These are phyloP conservation scores for Cyclotella sp. DNA, from an alignment of 108 stramenopile species.

Conservation along the genomic window DNA sequence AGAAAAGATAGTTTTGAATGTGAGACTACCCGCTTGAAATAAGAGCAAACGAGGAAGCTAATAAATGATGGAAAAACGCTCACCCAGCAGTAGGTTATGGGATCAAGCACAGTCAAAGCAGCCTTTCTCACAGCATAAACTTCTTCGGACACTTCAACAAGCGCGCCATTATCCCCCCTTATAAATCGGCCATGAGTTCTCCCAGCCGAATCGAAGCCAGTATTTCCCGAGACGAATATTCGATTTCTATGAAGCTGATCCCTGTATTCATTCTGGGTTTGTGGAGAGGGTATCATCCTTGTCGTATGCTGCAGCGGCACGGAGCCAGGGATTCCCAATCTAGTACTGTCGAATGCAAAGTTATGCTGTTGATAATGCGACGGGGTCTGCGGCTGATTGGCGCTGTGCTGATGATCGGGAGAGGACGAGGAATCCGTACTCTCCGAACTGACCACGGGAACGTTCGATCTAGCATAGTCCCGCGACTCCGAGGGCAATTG, in stretches of 20 bases:
- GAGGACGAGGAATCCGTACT: constrained; percentile 25
- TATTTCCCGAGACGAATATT: constrained; percentile 17
- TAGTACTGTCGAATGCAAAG: neutral
- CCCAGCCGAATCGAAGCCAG: constrained; percentile 32
- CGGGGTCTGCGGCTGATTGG: neutral
- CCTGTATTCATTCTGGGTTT: constrained; percentile 36
- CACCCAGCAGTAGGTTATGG: constrained; percentile 87
- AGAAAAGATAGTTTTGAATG: neutral
- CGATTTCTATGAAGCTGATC: constrained; percentile 31
- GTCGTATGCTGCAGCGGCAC: constrained; percentile 2
- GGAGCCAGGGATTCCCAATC: neutral
- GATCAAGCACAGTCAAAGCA: constrained; percentile 80
- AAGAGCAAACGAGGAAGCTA: neutral
- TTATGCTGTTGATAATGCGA: neutral
- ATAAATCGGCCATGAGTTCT: constrained; percentile 47
- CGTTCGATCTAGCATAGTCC: constrained; percentile 19
- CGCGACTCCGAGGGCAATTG: constrained; percentile 27
- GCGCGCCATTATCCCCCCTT: constrained; percentile 35
- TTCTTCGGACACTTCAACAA: constrained; percentile 82
- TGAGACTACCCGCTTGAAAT: constrained; percentile 13
- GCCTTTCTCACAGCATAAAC: constrained; percentile 81
- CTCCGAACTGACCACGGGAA: constrained; percentile 22
- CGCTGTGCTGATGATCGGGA: neutral
- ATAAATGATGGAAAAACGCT: constrained; percentile 34
- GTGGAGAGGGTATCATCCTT: constrained; percentile 15